Base-by-base conservation (phyloP, 108 stramenopile species). In the Cyclotella distinguenda region DNA sequence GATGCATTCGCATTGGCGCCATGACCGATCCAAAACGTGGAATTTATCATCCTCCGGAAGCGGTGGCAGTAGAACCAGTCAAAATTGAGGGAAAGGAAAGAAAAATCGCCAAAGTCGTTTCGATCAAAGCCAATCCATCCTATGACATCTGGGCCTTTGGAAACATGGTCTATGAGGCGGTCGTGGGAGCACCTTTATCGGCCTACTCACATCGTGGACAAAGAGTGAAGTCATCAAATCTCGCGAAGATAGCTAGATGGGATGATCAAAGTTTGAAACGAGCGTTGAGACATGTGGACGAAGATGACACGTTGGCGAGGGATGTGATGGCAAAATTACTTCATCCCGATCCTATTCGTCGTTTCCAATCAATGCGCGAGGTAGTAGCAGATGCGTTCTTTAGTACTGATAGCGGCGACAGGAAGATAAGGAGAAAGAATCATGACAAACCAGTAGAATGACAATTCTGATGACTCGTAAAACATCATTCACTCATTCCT, bases 11-110 rank as follows among this genome's bases (percentile, higher is more conserved):
- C 4, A 65, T 91, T 23, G 88, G 93, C 16, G 68, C 74, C 23
- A 60, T 64, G 7, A 94, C 88, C 3, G 76, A 94, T 60, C 93
- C 93, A 13, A 85, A 81, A 19, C 86, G 84, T 60, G 93, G 93
- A 26, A 85, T 94, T 23, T 94, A 94, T 60, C 93, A 94, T 48
- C 86, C 88, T 59, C 93, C 93, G 13, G 93, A 94, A 70, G 68
- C 93, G 5, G 78, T 94, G 38, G 30, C 69, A 32, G 77, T 90
- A 2, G 88, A 89, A 60, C 80, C 84, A n/a, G 50, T 78, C 1
- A 48, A 42, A 11, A 35, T 70, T 33, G 69, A 78, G 46, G 77
- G 77, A 21, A 68, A 57, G 23, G 58, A 63, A 39, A 68, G 61
- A 35, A 79, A 79, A 57, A 79, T 73, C 23, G 73, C 72, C 36